A percentile compares a stretch with the other conserved stretches of the same genome.
Conservation (phyloP, 2,329 filamentous ascomycete genomes). For the Botrytis pseudocinerea region DNA sequence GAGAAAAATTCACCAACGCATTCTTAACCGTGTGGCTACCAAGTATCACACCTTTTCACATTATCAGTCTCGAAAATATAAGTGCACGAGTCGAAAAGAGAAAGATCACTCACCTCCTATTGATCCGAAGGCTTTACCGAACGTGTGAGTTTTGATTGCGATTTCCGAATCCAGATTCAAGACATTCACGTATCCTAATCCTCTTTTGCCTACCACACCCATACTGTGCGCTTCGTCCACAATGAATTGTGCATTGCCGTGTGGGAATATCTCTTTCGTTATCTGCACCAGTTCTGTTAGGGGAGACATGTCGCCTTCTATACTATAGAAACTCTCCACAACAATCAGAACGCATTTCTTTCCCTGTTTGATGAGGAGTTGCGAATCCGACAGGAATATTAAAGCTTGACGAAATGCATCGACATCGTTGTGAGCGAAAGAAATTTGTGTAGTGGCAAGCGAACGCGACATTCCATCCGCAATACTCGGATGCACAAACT, state of each 20-base stretch:
- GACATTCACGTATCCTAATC: neutral
- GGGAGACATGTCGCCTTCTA: conserved; percentile 7
- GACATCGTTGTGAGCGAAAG: conserved; percentile 6
- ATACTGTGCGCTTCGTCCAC: conserved; percentile 6
- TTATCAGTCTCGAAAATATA: neutral
- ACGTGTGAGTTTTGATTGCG: neutral
- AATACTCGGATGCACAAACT: neutral
- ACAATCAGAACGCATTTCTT: neutral
- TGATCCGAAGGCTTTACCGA: neutral
- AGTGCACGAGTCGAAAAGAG: neutral
- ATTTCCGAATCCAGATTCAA: neutral
- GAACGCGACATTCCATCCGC: neutral
- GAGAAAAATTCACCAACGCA: neutral
- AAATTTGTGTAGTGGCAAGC: neutral
- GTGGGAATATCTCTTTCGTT: neutral
- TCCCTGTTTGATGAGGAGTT: neutral
- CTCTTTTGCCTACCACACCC: neutral
- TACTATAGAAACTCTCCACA: conserved; percentile 2
- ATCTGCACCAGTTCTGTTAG: neutral
- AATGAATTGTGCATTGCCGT: neutral
- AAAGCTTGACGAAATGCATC: neutral
- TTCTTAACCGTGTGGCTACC: neutral
- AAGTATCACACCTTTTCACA: neutral
- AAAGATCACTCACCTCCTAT: neutral
- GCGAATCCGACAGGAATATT: neutral